phyloP scores from a whole-genome alignment of 371 early-diverging fungal species.

The Rhizopus microsporus region DNA sequence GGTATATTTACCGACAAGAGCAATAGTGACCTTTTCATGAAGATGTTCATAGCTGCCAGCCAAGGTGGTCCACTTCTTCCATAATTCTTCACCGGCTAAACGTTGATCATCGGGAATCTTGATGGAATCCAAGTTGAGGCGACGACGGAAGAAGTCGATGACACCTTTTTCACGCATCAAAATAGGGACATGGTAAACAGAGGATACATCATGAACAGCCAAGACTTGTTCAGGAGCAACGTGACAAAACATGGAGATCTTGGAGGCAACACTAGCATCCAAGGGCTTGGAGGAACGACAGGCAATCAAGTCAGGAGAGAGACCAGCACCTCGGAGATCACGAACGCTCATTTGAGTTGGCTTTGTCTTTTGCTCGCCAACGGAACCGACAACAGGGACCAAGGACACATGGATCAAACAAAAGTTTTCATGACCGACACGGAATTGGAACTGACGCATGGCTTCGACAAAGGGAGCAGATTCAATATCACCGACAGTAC shows the following conservation, averaged over 20 bases:
- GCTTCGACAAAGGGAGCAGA: slow-evolving; percentile 99
- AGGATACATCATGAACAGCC: slow-evolving; percentile 94
- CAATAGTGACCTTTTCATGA: slow-evolving; percentile 88
- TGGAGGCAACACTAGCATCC: slow-evolving; percentile 79
- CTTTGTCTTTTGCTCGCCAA: slow-evolving; percentile 99
- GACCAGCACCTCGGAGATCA: slow-evolving; percentile 94
- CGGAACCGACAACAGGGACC: slow-evolving; percentile 95
- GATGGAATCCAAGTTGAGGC: slow-evolving; percentile 74
- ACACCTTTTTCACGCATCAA: slow-evolving; percentile 87
- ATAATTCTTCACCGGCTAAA: slow-evolving; percentile 63
- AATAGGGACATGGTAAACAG: slow-evolving; percentile 96
- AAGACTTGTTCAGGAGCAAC: slow-evolving; percentile 88
- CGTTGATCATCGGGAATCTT: slow-evolving; percentile 52
- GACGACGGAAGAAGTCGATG: slow-evolving; percentile 78
- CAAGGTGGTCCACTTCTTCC: slow-evolving; percentile 85
- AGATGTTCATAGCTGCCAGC: slow-evolving; percentile 79
- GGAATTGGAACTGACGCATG: slow-evolving; percentile 98
- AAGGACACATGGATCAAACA: slow-evolving; percentile 97
- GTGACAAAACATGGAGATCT: slow-evolving; percentile 99
- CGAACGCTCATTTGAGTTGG: slow-evolving; percentile 97
- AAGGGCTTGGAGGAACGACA: slow-evolving; percentile 89
- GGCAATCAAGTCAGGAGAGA: slow-evolving; percentile 97
- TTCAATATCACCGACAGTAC: slow-evolving; percentile 99
- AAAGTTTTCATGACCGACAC: slow-evolving; percentile 98
- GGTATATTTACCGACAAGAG: slow-evolving; percentile 97